These are phyloP conservation scores for Ramularia endophylla DNA, from an alignment of 2,329 filamentous ascomycete genomes.

Conservation along the genomic window DNA sequence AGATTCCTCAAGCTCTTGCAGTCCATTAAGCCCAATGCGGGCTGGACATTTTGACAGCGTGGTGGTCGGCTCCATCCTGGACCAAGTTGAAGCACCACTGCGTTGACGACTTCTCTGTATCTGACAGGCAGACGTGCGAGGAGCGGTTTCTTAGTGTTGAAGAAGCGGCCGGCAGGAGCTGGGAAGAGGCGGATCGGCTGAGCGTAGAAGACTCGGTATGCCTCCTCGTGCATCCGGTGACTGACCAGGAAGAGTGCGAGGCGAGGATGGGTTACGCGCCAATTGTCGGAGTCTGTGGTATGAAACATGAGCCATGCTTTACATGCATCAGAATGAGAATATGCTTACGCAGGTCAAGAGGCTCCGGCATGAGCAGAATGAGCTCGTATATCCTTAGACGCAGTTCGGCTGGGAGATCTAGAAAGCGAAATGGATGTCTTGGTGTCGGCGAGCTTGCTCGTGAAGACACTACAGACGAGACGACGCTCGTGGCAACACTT, in stretches of 20 bases:
- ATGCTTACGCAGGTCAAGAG: slow-evolving; percentile 52
- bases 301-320: too few species aligned
- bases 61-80: slow-evolving; percentile 69
- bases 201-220: slow-evolving; percentile 61
- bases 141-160: slow-evolving; percentile 67
- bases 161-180: slow-evolving; percentile 57
- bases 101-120: slow-evolving; percentile 56
- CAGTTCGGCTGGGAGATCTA: slow-evolving; percentile 63
- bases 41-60: slow-evolving; percentile 62
- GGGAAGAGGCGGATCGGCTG: slow-evolving; percentile 63
- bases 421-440: slow-evolving; percentile 53
- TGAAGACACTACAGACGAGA: slow-evolving; percentile 22
- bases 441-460: slow-evolving; percentile 20
- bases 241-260: slow-evolving; percentile 58
- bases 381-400: slow-evolving; percentile 63
- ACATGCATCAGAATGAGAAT: too few species aligned
- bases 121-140: slow-evolving; percentile 58
- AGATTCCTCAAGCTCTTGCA: slow-evolving; percentile 55
- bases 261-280: slow-evolving; percentile 52
- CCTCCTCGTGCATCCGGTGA: slow-evolving; percentile 56
- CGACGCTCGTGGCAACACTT: slow-evolving; percentile 16
- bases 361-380: slow-evolving; percentile 52
- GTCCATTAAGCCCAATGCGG: slow-evolving; percentile 57
- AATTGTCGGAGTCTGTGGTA: slow-evolving; percentile 52
- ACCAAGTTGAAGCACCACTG: slow-evolving; percentile 64